Conservation (phyloP, 768 basidiomycete genomes). For the Lepiota brunneoincarnata region DNA sequence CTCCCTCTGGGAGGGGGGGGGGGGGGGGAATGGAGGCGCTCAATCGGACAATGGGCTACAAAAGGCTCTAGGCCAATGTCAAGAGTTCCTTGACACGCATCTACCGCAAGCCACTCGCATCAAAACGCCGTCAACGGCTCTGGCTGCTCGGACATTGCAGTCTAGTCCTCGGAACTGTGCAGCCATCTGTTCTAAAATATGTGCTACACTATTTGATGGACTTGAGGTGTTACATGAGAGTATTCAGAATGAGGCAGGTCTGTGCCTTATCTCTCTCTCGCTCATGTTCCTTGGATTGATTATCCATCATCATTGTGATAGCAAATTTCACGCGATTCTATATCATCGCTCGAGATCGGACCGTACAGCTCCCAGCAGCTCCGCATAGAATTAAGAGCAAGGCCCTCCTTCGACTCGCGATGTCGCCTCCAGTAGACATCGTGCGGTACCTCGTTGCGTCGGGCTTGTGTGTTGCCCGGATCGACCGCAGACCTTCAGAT, state of each 20-base stretch:
- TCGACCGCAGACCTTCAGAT: constrained; percentile 64
- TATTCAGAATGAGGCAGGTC: constrained; percentile 63
- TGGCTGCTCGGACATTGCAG: constrained; percentile 54
- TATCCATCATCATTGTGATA: constrained; percentile 23
- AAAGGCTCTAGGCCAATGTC: constrained; percentile 80
- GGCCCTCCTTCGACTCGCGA: constrained; percentile 31
- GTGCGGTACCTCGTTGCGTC: constrained; percentile 31
- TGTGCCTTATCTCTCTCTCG: constrained; percentile 4
- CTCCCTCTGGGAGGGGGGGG: too few species aligned
- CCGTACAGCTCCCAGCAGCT: constrained; percentile 18
- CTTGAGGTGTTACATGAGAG: constrained; percentile 57
- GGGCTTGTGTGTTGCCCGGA: constrained; percentile 42
- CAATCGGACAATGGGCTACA: background rate
- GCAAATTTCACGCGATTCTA: constrained; percentile 74
- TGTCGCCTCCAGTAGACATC: constrained; percentile 19
- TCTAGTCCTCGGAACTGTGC: constrained; percentile 48
- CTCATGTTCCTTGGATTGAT: background rate
- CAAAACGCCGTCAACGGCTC: constrained; percentile 70
- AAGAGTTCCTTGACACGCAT: constrained; percentile 49
- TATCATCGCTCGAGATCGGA: constrained; percentile 41
- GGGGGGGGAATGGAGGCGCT: too few species aligned
- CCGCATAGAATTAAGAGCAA: constrained; percentile 18
- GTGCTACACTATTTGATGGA: constrained; percentile 56
- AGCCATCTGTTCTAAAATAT: constrained; percentile 73
- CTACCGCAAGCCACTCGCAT: constrained; percentile 52